phyloP scores from a whole-genome alignment of 208 protist genomes.

The Leishmania turanica region DNA sequence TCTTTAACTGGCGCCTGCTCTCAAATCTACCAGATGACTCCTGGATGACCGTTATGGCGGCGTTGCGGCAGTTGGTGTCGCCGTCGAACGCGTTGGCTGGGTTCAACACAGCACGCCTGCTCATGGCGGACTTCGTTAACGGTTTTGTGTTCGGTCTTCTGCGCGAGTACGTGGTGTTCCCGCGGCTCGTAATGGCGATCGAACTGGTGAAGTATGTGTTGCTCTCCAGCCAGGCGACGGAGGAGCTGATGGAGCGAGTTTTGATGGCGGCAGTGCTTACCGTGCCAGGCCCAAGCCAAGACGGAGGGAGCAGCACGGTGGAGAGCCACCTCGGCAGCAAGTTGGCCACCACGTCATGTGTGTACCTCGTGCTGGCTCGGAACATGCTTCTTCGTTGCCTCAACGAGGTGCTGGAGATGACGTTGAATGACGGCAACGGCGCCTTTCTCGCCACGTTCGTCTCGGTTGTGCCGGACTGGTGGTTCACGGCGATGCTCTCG shows the following conservation, averaged over 20 bases:
- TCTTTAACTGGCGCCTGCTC: constrained; percentile 68
- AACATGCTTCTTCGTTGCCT: constrained; percentile 58
- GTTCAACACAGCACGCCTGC: constrained; percentile 59
- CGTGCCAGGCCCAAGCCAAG: constrained; percentile 29
- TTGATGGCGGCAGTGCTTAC: constrained; percentile 45
- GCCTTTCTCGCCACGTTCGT: constrained; percentile 31
- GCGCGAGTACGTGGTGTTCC: constrained; percentile 47
- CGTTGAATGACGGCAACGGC: constrained; percentile 14
- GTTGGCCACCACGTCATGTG: constrained; percentile 30
- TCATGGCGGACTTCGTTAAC: constrained; percentile 53
- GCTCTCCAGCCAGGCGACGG: constrained; percentile 22
- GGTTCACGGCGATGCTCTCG: constrained; percentile 53
- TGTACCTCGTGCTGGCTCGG: constrained; percentile 51
- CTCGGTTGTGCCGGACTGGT: constrained; percentile 48
- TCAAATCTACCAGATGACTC: constrained; percentile 31
- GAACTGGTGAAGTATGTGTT: constrained; percentile 35
- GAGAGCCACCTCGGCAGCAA: constrained; percentile 47
- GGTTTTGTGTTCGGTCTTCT: constrained; percentile 68
- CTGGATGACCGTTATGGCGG: constrained; percentile 23
- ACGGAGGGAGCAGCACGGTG: constrained; percentile 11
- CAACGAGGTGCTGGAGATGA: constrained; percentile 40
- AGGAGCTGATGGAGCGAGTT: constrained; percentile 42
- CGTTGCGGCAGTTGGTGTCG: constrained; percentile 39
- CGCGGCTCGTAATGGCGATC: constrained; percentile 36
- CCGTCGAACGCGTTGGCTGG: constrained; percentile 37